Evolutionary conservation across 2,329 filamentous ascomycete species (phyloP), one percentile per base, ranked within the genome.

Genomic region (Mycogone perniciosa): DNA sequence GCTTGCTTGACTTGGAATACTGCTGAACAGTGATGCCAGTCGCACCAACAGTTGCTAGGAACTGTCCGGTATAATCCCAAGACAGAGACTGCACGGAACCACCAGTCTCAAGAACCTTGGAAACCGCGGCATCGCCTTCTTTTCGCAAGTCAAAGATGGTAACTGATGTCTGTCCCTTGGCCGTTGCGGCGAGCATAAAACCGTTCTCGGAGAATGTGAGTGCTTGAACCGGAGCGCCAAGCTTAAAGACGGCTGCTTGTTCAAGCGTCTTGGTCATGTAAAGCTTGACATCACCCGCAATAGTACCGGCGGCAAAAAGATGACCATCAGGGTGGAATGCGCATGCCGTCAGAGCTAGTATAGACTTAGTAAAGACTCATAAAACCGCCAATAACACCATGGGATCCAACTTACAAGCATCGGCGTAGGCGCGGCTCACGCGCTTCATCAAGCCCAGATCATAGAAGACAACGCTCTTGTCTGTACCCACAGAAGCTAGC

Each of bases 281-380:
- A 48, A 99, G 80, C 67, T 91, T 89, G 66, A 99, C 86, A 52
- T 89, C 83, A 41, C 89, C 89, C 44, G 86, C 78, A 7, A 74
- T 73, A n/a, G 86, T 88, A 56, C 92, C 93, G 3, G 86, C 87
- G 37, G 89, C 92, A 60, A 97, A 82, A 5, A 99, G 78, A 65
- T 96, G 89, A n/a, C 93, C 93, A 64, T 99, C 93, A 6, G 95
- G 93, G 66, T 99, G 93, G 77, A 99, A 97, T 33, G 86, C 81
- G 56, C 84, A 87, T 46, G 84, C 81, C 1, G 86, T 88, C 42
- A 95, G 74, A 54, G 84, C 88, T 87, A 72, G 65, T 46, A 54
- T 5, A 7, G 33, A 41, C 58, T 30, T 27, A 50, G 26, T 44
- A 41, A 4, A 11, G 5, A 10, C 4, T 13, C 11, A 27, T 13